phyloP scores from a whole-genome alignment of 106 monocot species.

The Dendrobium catenatum region DNA sequence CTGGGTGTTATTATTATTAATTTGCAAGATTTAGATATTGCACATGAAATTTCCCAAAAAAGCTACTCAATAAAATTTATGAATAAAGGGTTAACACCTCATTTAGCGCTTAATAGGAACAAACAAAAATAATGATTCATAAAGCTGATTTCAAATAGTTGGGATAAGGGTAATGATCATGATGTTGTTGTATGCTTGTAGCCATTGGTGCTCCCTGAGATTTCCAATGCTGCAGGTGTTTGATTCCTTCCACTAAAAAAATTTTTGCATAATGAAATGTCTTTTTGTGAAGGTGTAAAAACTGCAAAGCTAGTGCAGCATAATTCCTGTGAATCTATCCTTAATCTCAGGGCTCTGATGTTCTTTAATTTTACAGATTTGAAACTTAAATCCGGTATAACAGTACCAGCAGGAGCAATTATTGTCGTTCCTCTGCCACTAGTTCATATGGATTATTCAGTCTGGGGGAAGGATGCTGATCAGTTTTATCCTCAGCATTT shows the following conservation, averaged over 20 bases:
- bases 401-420: slow-evolving; percentile 53
- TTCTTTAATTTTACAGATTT: slow-evolving; percentile 29
- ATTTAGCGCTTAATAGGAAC: background rate
- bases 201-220: background rate
- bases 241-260: background rate
- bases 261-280: background rate
- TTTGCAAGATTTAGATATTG: background rate
- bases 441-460: slow-evolving; percentile 49
- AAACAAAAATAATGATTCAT: background rate
- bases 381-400: slow-evolving; percentile 24
- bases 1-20: too few species aligned
- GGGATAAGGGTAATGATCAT: background rate
- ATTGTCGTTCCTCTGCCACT: slow-evolving; percentile 55
- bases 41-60: background rate
- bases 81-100: background rate
- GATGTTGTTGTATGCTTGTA: background rate
- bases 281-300: background rate
- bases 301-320: background rate
- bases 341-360: background rate
- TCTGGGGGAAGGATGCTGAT: slow-evolving; percentile 56
- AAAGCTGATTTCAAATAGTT: background rate
- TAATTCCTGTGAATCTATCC: background rate
- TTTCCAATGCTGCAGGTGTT: background rate
- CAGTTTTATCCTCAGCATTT: slow-evolving; percentile 55
- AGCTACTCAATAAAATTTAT: background rate